Percentiles rank a stretch among this genome's conserved stretches.
Conservation (phyloP, 306 rosid species). For the Arachis hypogaea region DNA sequence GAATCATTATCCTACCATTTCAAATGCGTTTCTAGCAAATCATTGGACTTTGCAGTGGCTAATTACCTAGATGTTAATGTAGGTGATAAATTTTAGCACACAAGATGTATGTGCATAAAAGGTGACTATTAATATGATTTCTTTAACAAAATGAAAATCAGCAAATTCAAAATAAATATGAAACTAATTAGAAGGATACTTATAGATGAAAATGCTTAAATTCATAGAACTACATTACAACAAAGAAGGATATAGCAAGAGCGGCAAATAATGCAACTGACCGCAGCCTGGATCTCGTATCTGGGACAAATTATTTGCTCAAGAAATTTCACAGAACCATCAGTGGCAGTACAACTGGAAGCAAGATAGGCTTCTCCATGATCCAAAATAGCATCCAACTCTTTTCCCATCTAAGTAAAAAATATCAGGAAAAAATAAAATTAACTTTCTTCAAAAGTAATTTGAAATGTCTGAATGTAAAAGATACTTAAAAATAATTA, state of each 20-base stretch:
- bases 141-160: constrained; percentile 12
- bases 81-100: constrained; percentile 4
- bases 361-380: constrained; percentile 76
- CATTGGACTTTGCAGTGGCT: not conserved
- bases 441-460: constrained; percentile 18
- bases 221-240: constrained; percentile 20
- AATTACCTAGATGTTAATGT: not conserved
- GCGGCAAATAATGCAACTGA: constrained; percentile 50
- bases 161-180: constrained; percentile 27
- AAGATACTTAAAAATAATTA: not conserved
- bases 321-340: constrained; percentile 72
- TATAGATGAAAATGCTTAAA: constrained; percentile 13
- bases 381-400: constrained; percentile 86
- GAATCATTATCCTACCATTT: not conserved
- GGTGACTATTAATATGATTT: not conserved
- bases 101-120: not conserved
- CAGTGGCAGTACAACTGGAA: constrained; percentile 52
- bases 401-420: constrained; percentile 85
- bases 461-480: constrained; percentile 6
- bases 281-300: constrained; percentile 51
- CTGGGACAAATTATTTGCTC: constrained; percentile 71
- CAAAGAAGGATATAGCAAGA: not conserved
- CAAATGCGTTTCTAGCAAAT: not conserved
- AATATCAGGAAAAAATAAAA: not conserved
- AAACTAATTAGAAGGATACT: constrained; percentile 17